Evolutionary conservation across 352 stramenopile genomes (phyloP).

Genomic region (Sclerospora graminicola): DNA sequence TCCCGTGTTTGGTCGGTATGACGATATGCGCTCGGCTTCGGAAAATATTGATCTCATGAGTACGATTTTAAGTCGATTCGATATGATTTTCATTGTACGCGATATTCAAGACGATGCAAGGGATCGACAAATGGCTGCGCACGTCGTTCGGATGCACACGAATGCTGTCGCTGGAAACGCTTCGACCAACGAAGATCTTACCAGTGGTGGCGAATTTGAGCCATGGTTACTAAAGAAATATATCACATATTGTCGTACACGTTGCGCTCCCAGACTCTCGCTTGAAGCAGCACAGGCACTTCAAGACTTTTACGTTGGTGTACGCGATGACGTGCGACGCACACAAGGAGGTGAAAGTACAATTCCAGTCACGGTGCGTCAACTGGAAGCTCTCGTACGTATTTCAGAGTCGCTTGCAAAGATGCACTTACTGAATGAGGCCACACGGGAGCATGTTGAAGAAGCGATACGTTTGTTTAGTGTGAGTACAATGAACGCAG

Average conservation of each 20-base stretch:
- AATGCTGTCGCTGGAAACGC: conserved; percentile 39
- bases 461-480: conserved; percentile 97
- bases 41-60: conserved; percentile 99
- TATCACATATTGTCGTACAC: conserved; percentile 95
- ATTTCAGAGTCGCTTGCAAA: conserved; percentile 97
- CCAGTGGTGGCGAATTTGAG: conserved; percentile 49
- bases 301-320: conserved; percentile 95
- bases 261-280: conserved; percentile 89
- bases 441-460: conserved; percentile 85
- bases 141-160: conserved; percentile 98
- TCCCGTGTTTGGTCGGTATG: conserved; percentile 97
- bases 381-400: conserved; percentile 96
- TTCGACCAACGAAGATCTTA: conserved; percentile 11
- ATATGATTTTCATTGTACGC: conserved; percentile 99
- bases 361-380: conserved; percentile 97
- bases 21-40: conserved; percentile 95
- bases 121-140: conserved; percentile 94
- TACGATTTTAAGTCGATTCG: conserved; percentile 97
- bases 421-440: conserved; percentile 90
- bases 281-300: conserved; percentile 88
- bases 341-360: conserved; percentile 57
- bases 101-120: conserved; percentile 95
- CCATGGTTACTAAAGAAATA: conserved; percentile 95
- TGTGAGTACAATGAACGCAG: conserved; percentile 97
- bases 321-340: conserved; percentile 93